phyloP scores from a whole-genome alignment of 2,329 filamentous ascomycete genomes.

The Epichloe brachyelytri region DNA sequence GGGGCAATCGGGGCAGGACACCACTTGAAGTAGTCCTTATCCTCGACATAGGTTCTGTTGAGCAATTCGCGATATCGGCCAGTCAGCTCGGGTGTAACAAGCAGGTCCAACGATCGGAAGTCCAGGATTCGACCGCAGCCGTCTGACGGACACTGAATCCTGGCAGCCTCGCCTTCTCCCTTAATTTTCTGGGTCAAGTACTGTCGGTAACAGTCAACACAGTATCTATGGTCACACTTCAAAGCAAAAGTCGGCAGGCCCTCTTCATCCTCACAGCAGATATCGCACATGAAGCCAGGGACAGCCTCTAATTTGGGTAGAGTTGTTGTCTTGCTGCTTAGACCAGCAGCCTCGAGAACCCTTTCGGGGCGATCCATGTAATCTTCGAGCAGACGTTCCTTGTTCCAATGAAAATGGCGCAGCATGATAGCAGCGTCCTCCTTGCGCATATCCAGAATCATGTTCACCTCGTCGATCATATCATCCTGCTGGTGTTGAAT shows the following conservation, averaged over 20 bases:
- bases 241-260: slow-evolving; percentile 77
- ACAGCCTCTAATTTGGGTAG: slow-evolving; percentile 58
- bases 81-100: slow-evolving; percentile 46
- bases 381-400: slow-evolving; percentile 83
- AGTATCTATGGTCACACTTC: slow-evolving; percentile 90
- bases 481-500: slow-evolving; percentile 77
- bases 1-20: slow-evolving; percentile 93
- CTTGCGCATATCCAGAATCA: slow-evolving; percentile 76
- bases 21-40: slow-evolving; percentile 93
- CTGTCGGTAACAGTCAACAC: slow-evolving; percentile 80
- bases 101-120: slow-evolving; percentile 69
- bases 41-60: slow-evolving; percentile 90
- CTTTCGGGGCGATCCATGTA: slow-evolving; percentile 85
- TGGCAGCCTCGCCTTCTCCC: slow-evolving; percentile 86
- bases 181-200: slow-evolving; percentile 89
- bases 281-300: slow-evolving; percentile 77
- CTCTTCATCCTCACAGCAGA: slow-evolving; percentile 82
- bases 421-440: slow-evolving; percentile 86
- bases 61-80: slow-evolving; percentile 71
- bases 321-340: slow-evolving; percentile 50
- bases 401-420: slow-evolving; percentile 87
- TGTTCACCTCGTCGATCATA: slow-evolving; percentile 80
- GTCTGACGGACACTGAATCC: slow-evolving; percentile 86
- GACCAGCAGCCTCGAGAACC: slow-evolving; percentile 71
- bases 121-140: slow-evolving; percentile 85